These are phyloP conservation scores for Nicotiana knightiana DNA, from an alignment of 257 asterid genomes.

Conservation along the genomic window DNA sequence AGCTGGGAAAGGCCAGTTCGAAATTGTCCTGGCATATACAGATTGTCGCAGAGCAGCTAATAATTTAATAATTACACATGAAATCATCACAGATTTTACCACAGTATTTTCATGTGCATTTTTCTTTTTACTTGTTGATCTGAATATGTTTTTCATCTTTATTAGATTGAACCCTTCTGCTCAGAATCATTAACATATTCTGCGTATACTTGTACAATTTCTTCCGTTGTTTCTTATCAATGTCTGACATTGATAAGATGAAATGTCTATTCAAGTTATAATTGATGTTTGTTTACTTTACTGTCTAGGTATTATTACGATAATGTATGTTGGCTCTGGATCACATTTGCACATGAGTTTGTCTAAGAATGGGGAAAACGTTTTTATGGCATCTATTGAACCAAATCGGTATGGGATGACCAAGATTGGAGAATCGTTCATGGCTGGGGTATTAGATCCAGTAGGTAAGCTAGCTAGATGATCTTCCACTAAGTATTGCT, in stretches of 20 bases:
- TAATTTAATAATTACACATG: constrained; percentile 65
- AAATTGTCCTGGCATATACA: constrained; percentile 60
- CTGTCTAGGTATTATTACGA: constrained; percentile 29
- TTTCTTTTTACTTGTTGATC: not conserved
- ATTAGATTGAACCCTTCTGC: too few species aligned
- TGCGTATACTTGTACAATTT: too few species aligned
- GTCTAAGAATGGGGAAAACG: constrained; percentile 64
- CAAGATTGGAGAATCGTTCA: constrained; percentile 70
- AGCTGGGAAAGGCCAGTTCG: constrained; percentile 81
- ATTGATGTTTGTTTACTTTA: too few species aligned
- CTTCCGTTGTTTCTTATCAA: too few species aligned
- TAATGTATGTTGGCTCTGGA: constrained; percentile 62
- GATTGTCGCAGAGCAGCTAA: constrained; percentile 56
- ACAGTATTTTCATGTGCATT: not conserved
- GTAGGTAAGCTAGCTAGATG: constrained; percentile 42
- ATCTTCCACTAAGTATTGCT: too few species aligned
- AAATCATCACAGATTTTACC: constrained; percentile 27
- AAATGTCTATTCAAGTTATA: too few species aligned
- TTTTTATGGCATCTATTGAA: constrained; percentile 51
- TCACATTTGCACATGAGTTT: constrained; percentile 89
- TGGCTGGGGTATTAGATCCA: constrained; percentile 88
- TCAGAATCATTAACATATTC: too few species aligned
- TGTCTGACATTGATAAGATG: too few species aligned
- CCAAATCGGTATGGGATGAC: constrained; percentile 61
- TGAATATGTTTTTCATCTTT: not conserved